A percentile compares a stretch with the other conserved stretches of the same genome.
Evolutionary conservation across 805 yeast genomes (phyloP).

Genomic region (Barnettozyma salicaria): DNA sequence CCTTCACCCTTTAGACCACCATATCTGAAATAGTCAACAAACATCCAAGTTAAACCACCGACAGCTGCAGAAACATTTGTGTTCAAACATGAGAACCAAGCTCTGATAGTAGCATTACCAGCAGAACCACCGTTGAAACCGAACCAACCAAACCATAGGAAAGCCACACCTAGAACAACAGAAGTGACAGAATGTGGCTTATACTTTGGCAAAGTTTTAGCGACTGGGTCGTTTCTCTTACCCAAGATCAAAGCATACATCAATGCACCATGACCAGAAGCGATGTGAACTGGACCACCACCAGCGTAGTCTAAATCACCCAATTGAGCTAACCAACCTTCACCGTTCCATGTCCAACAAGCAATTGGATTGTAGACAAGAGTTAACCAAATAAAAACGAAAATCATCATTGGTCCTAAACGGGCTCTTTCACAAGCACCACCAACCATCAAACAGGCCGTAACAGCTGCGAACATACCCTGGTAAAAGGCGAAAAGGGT

Average conservation of each 20-base stretch:
- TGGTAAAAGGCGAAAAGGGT: slow-evolving; percentile 86
- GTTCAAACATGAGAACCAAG: slow-evolving; percentile 90
- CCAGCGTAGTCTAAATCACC: slow-evolving; percentile 97
- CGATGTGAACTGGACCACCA: slow-evolving; percentile 96
- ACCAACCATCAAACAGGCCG: slow-evolving; percentile 92
- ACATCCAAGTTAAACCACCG: slow-evolving; percentile 94
- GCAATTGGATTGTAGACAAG: slow-evolving; percentile 95
- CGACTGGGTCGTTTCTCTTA: slow-evolving; percentile 79
- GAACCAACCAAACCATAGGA: slow-evolving; percentile 98
- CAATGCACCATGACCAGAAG: slow-evolving; percentile 91
- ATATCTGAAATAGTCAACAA: slow-evolving; percentile 73
- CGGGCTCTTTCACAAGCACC: slow-evolving; percentile 98
- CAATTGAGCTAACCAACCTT: slow-evolving; percentile 79
- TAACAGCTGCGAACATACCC: slow-evolving; percentile 93
- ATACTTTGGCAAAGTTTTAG: slow-evolving; percentile 76
- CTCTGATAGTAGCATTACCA: slow-evolving; percentile 87
- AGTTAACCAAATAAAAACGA: slow-evolving; percentile 89
- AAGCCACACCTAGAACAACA: slow-evolving; percentile 86
- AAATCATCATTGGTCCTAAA: slow-evolving; percentile 93
- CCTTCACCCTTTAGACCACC: slow-evolving; percentile 40
- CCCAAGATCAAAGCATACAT: slow-evolving; percentile 91
- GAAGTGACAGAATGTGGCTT: slow-evolving; percentile 91
- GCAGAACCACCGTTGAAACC: slow-evolving; percentile 99
- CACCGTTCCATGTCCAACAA: slow-evolving; percentile 94
- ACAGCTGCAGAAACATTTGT: slow-evolving; percentile 90